Evolutionary conservation across 2,329 filamentous ascomycete species (phyloP).

Genomic region (Trichophaea hybrida): DNA sequence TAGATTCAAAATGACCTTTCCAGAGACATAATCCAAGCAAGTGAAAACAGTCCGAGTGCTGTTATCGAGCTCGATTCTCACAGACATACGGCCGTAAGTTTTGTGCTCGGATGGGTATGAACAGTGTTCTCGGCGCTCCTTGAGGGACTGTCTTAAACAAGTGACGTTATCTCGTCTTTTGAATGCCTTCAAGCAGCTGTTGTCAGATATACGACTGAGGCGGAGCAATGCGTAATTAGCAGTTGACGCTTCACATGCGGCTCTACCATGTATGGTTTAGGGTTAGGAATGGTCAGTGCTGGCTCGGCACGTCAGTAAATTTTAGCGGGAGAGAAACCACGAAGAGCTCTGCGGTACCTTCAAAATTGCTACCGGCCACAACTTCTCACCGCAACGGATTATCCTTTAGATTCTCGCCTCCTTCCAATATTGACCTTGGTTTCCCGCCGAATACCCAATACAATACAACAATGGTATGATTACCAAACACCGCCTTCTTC

Average conservation of each 20-base stretch:
- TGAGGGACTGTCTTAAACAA: neutral
- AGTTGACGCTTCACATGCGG: neutral
- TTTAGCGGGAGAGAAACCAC: neutral
- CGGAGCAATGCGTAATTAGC: neutral
- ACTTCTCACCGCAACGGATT: neutral
- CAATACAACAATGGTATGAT: neutral
- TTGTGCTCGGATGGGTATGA: neutral
- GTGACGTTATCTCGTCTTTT: neutral
- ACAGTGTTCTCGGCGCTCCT: neutral
- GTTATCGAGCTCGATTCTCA: constrained; percentile 51
- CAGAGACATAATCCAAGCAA: constrained; percentile 60
- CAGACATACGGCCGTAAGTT: constrained; percentile 42
- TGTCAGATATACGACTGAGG: neutral
- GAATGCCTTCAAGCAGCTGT: neutral
- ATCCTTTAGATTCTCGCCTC: neutral
- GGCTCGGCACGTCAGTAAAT: neutral
- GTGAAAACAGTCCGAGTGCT: constrained; percentile 55
- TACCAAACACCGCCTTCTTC: neutral
- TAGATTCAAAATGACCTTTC: constrained; percentile 36
- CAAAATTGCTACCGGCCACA: neutral
- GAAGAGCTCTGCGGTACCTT: neutral
- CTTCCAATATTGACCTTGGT: neutral
- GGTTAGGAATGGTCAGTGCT: neutral
- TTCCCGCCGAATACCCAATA: neutral
- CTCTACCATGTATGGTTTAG: neutral